These are phyloP conservation scores for Plasmopara viticola DNA, from an alignment of 352 stramenopile genomes.

Conservation along the genomic window DNA sequence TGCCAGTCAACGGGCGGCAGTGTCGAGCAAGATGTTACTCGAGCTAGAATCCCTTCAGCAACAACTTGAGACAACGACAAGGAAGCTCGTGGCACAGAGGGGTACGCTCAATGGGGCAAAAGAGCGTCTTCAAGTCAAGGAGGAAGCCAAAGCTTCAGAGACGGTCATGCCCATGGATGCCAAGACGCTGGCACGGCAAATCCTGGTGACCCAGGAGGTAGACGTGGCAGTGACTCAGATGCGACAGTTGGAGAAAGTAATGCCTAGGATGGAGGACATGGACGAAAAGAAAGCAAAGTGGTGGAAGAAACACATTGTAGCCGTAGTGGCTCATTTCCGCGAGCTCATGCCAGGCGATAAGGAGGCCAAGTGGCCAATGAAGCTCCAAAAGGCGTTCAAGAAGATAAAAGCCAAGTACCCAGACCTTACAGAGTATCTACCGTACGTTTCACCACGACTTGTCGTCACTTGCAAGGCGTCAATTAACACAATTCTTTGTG, in stretches of 20 bases:
- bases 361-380: background rate
- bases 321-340: constrained; percentile 12
- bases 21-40: constrained; percentile 23
- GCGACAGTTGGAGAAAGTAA: constrained; percentile 11
- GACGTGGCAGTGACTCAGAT: constrained; percentile 5
- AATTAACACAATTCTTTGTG: constrained; percentile 3
- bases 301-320: constrained; percentile 24
- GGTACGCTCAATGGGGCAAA: constrained; percentile 1
- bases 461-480: background rate
- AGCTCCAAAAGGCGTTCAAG: constrained; percentile 10
- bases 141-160: background rate
- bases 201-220: constrained; percentile 11
- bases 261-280: constrained; percentile 9
- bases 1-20: constrained; percentile 9
- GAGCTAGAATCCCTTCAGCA: constrained; percentile 30
- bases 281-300: constrained; percentile 19
- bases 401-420: constrained; percentile 21
- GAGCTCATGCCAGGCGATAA: constrained; percentile 4
- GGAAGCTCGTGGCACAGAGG: constrained; percentile 6
- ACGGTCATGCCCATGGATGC: constrained; percentile 1
- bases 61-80: constrained; percentile 15
- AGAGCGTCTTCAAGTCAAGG: constrained; percentile 4
- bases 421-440: constrained; percentile 12
- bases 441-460: constrained; percentile 10
- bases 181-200: constrained; percentile 14